Percentiles rank a stretch among this genome's conserved stretches.
phyloP scores from a whole-genome alignment of 2,329 filamentous ascomycete genomes.

The Clonostachys rosea region DNA sequence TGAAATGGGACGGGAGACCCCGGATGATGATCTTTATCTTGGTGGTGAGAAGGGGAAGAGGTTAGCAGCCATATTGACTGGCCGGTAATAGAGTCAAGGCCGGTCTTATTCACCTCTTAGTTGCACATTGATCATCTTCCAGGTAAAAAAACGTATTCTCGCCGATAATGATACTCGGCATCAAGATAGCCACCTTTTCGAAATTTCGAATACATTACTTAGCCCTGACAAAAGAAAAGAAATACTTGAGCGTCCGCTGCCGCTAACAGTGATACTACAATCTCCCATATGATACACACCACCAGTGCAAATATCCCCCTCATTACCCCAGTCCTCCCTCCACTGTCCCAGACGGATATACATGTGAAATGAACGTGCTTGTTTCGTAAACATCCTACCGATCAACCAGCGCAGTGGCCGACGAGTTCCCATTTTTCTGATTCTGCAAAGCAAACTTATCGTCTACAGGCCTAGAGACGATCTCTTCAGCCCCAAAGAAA shows the following conservation, averaged over 20 bases:
- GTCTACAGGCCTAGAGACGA: slow-evolving; percentile 21
- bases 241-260: too few relatives aligned
- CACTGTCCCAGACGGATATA: too few relatives aligned
- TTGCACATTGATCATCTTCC: too few relatives aligned
- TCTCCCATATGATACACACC: neutral
- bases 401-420: too few relatives aligned
- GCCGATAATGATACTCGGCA: too few relatives aligned
- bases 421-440: neutral
- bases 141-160: too few relatives aligned
- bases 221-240: too few relatives aligned
- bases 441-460: slow-evolving; percentile 2
- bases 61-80: slow-evolving; percentile 33
- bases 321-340: neutral
- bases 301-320: neutral
- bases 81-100: neutral
- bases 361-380: slow-evolving; percentile 3
- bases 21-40: slow-evolving; percentile 55
- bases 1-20: slow-evolving; percentile 62
- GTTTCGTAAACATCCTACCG: neutral
- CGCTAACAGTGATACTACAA: neutral
- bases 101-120: too few relatives aligned
- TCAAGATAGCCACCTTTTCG: too few relatives aligned
- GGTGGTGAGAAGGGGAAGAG: slow-evolving; percentile 51
- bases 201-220: too few relatives aligned
- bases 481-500: slow-evolving; percentile 22